Percentiles rank a stretch among this genome's conserved stretches.
phyloP scores from a whole-genome alignment of 306 rosid genomes.

The Vigna unguiculata region DNA sequence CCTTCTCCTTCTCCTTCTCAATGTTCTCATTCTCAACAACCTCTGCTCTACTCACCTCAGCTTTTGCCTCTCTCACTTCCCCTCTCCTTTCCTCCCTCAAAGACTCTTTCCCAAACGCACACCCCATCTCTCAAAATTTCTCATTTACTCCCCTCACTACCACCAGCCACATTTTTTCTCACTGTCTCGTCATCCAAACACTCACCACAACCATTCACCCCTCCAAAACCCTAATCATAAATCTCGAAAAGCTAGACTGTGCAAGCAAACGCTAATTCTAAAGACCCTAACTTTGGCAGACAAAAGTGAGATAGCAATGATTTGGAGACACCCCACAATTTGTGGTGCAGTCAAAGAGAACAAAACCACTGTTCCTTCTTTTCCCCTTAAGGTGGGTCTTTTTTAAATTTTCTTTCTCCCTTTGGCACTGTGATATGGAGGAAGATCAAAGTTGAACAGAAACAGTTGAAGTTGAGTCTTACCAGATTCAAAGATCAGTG shows the following conservation, averaged over 20 bases:
- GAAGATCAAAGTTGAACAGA: slow-evolving; percentile 51
- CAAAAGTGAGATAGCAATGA: slow-evolving; percentile 86
- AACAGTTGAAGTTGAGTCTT: slow-evolving; percentile 41
- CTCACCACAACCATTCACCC: slow-evolving; percentile 4
- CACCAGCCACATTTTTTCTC: slow-evolving; percentile 54
- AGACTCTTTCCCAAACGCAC: slow-evolving; percentile 75
- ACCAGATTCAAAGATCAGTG: slow-evolving; percentile 53
- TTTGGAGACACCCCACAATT: slow-evolving; percentile 75
- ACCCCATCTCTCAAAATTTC: slow-evolving; percentile 77
- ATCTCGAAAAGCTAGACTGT: slow-evolving; percentile 46
- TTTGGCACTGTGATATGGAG: slow-evolving; percentile 38
- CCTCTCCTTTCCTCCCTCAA: slow-evolving; percentile 53
- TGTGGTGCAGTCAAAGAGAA: slow-evolving; percentile 68
- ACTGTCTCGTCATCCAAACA: slow-evolving; percentile 48
- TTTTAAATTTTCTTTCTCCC: background rate
- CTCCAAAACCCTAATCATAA: slow-evolving; percentile 65
- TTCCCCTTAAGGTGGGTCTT: slow-evolving; percentile 33
- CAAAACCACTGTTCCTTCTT: slow-evolving; percentile 24
- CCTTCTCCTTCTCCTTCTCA: slow-evolving; percentile 47
- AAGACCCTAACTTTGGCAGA: slow-evolving; percentile 72
- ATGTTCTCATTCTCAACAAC: slow-evolving; percentile 54
- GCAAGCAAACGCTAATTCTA: slow-evolving; percentile 55
- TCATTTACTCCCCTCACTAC: slow-evolving; percentile 56
- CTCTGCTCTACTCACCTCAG: slow-evolving; percentile 50
- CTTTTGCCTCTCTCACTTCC: slow-evolving; percentile 53